Evolutionary conservation across 1,139 yeast genomes (phyloP).

Genomic region (Debaryomyces sp.): DNA sequence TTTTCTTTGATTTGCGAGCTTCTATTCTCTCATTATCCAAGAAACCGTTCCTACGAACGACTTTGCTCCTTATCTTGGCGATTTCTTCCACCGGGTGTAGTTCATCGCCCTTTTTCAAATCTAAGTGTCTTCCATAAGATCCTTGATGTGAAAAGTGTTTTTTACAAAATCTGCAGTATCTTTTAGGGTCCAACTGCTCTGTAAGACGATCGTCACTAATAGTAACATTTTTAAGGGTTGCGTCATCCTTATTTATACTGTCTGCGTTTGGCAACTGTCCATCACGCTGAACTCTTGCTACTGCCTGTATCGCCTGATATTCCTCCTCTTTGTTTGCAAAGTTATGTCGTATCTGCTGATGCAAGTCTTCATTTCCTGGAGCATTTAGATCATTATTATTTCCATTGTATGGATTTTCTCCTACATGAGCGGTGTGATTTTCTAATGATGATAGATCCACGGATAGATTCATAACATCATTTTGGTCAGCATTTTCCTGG

Average conservation of each 20-base stretch:
- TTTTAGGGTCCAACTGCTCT: background rate
- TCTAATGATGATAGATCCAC: conserved; percentile 8
- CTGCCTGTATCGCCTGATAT: background rate
- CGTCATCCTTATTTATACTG: background rate
- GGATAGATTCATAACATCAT: conserved; percentile 6
- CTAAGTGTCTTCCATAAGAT: conserved; percentile 22
- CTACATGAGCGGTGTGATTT: background rate
- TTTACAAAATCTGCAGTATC: conserved; percentile 19
- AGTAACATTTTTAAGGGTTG: background rate
- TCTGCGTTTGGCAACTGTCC: background rate
- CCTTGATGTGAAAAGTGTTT: conserved; percentile 21
- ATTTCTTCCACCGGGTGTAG: conserved; percentile 21
- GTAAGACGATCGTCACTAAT: background rate
- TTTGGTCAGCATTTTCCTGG: conserved; percentile 4
- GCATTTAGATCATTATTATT: conserved; percentile 1
- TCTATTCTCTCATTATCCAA: conserved; percentile 3
- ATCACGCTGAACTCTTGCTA: background rate
- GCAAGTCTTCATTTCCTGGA: background rate
- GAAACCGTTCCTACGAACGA: conserved; percentile 15
- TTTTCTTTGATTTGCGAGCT: conserved; percentile 1
- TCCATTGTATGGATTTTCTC: conserved; percentile 3
- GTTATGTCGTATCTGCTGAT: background rate
- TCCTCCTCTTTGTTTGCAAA: background rate
- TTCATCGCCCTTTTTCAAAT: conserved; percentile 22
- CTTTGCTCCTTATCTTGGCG: conserved; percentile 14